A percentile compares a stretch with the other conserved stretches of the same genome.
Conservation (phyloP, 108 stramenopile genomes). For the Schizochytrium sp. region DNA sequence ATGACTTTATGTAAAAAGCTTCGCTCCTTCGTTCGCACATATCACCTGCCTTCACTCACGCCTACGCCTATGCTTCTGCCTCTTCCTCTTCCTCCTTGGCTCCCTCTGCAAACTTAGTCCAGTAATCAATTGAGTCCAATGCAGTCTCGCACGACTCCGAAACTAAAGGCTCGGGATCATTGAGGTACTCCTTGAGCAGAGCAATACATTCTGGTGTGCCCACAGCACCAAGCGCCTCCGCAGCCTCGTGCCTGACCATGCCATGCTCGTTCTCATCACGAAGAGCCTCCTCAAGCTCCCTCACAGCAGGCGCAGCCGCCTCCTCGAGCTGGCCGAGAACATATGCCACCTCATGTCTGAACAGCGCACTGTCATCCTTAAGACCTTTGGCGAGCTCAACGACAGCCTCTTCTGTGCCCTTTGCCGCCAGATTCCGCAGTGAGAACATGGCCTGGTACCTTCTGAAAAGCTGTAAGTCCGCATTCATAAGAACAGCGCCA, state of each 20-base stretch:
- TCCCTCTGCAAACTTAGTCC: background rate
- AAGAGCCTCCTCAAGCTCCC: constrained; percentile 82
- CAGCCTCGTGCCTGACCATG: constrained; percentile 97
- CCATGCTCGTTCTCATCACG: constrained; percentile 84
- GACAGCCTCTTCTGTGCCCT: constrained; percentile 83
- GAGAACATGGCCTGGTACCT: constrained; percentile 98
- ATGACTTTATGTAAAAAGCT: too few species aligned
- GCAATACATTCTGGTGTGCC: constrained; percentile 79
- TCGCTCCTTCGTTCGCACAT: too few species aligned
- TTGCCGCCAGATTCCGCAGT: constrained; percentile 81
- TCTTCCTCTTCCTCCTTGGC: background rate
- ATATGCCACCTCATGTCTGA: constrained; percentile 99
- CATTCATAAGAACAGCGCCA: constrained; percentile 81
- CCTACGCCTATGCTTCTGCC: background rate
- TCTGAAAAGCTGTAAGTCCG: constrained; percentile 82
- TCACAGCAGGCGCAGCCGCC: constrained; percentile 79
- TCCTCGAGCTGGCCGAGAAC: constrained; percentile 94
- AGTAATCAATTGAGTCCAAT: constrained; percentile 96
- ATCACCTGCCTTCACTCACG: background rate
- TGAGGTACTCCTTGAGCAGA: constrained; percentile 80
- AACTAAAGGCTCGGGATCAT: constrained; percentile 82
- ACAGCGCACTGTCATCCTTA: constrained; percentile 83
- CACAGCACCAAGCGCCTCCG: constrained; percentile 99
- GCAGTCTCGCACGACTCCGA: constrained; percentile 91
- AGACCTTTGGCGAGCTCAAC: constrained; percentile 83